These are phyloP conservation scores for Scheffersomyces ergatensis DNA, from an alignment of 805 yeast species.

Conservation along the genomic window DNA sequence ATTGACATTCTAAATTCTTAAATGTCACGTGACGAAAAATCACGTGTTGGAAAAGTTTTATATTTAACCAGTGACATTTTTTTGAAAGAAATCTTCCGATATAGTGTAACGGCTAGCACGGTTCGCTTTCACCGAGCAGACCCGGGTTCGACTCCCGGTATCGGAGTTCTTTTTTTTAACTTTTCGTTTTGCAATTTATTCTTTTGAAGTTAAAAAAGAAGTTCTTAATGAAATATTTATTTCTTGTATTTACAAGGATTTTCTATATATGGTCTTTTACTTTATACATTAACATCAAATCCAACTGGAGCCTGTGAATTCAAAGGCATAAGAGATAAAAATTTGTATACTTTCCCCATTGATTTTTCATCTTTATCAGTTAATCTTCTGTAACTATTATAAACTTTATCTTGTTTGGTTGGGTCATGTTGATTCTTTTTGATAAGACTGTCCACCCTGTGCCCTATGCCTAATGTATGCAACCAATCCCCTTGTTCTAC, in stretches of 20 bases:
- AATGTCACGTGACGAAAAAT: no score
- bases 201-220: no score
- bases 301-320: constrained; percentile 49
- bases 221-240: no score
- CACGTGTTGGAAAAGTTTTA: no score
- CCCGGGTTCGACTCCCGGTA: constrained; percentile 87
- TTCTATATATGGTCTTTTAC: no score
- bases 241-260: no score
- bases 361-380: constrained; percentile 57
- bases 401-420: constrained; percentile 51
- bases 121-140: constrained; percentile 53
- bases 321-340: constrained; percentile 58
- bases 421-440: constrained; percentile 35
- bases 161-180: constrained; percentile 43
- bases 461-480: constrained; percentile 70
- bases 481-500: constrained; percentile 79
- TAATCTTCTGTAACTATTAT: constrained; percentile 57
- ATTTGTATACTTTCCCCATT: constrained; percentile 80
- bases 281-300: constrained; percentile 28
- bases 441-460: constrained; percentile 60
- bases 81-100: constrained; percentile 26
- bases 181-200: background rate
- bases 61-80: no score
- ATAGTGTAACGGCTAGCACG: constrained; percentile 53
- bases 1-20: no score